phyloP scores from a whole-genome alignment of 208 protist genomes.

The Leishmania guyanensis region DNA sequence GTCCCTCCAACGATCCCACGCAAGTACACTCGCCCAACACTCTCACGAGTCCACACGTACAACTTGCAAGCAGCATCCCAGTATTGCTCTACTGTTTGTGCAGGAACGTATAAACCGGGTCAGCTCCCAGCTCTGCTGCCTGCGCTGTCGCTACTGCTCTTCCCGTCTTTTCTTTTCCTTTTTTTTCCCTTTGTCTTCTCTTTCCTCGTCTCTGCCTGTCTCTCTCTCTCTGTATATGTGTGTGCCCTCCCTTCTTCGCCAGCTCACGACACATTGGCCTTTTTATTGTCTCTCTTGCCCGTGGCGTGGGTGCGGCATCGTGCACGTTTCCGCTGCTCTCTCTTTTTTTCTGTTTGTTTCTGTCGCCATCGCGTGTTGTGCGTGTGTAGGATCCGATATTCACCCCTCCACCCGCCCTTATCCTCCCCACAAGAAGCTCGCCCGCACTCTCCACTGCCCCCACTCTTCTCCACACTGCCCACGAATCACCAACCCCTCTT shows the following conservation, averaged over 20 bases:
- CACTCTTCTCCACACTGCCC: not conserved
- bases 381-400: not conserved
- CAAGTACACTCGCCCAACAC: not conserved
- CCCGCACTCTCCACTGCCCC: not conserved
- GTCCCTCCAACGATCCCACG: not conserved
- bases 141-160: not conserved
- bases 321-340: not conserved
- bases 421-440: not conserved
- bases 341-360: not conserved
- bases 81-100: not conserved
- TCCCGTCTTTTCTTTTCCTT: not conserved
- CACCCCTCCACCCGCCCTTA: not conserved
- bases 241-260: not conserved
- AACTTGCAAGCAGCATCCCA: not conserved
- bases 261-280: too few species aligned
- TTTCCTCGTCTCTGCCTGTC: not conserved
- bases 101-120: not conserved
- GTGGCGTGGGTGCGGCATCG: not conserved
- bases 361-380: not conserved
- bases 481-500: not conserved
- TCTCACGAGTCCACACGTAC: not conserved
- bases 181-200: not conserved
- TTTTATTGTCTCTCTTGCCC: not conserved
- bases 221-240: not conserved
- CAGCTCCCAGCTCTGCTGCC: not conserved